Evolutionary conservation across 257 asterid species (phyloP).

Genomic region (Cinchona pubescens): DNA sequence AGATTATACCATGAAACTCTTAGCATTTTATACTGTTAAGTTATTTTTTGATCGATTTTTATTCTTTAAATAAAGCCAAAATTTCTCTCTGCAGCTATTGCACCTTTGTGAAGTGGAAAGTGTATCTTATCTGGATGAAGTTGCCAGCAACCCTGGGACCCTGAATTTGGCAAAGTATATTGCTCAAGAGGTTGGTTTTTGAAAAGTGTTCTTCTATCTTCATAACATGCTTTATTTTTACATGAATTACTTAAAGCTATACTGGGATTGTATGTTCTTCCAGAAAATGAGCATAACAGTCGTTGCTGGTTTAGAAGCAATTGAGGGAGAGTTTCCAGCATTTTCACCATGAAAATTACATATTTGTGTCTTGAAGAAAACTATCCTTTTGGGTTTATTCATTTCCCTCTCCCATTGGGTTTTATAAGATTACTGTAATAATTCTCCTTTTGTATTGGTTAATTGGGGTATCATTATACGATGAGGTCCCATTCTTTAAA

Average conservation of each 20-base stretch:
- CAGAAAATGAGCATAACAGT: not conserved
- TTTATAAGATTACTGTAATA: too few species aligned
- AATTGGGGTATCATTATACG: not conserved
- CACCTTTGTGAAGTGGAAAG: slow-evolving; percentile 92
- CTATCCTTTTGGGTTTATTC: not conserved
- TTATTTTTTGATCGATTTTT: slow-evolving; percentile 15
- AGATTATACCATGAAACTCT: slow-evolving; percentile 1
- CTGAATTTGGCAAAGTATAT: slow-evolving; percentile 74
- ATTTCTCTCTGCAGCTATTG: slow-evolving; percentile 61
- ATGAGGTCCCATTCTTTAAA: not conserved
- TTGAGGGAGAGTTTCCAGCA: not conserved
- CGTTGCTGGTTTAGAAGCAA: not conserved
- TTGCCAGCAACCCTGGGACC: slow-evolving; percentile 65
- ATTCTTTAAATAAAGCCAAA: slow-evolving; percentile 17
- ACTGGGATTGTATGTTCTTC: not conserved
- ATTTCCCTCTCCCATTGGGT: not conserved
- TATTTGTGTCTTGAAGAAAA: not conserved
- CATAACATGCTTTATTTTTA: not conserved
- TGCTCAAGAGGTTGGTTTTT: slow-evolving; percentile 66
- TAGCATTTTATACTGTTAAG: slow-evolving; percentile 8
- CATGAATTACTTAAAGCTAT: not conserved
- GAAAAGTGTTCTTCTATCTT: not conserved
- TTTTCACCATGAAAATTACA: not conserved
- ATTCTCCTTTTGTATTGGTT: not conserved
- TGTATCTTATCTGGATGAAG: slow-evolving; percentile 93